Base-by-base conservation (phyloP, 139 green algal species). In the Yamagishiella unicocca region DNA sequence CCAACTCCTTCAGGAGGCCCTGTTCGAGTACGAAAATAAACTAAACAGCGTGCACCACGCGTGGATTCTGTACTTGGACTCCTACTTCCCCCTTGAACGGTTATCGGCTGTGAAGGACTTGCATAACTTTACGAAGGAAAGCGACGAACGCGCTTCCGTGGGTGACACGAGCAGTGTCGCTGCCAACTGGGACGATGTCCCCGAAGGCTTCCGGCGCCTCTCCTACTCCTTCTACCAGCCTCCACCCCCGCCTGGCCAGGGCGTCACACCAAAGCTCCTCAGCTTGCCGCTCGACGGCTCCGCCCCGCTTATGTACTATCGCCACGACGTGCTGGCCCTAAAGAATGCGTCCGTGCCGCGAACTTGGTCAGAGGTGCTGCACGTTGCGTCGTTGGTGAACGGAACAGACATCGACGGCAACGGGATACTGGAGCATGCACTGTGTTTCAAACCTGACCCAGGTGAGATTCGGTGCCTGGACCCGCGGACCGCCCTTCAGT, bases 321-420 rank as follows among this genome's bases (percentile, higher is more conserved):
- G 83, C 2, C 88, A 31, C 5, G 88, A 91, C 27, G 29, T 83
- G 25, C 58, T 91, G 3, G 53, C 38, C 9, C 5, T 2, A 12
- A 21, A 53, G 5, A 76, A 77, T 55, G 19, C 85, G 25, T 27
- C 38, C 2, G 58, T 29, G 33, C 88, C 88, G 0, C 27, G 45
- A 14, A 89, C 88, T 14, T 91, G 88, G 88, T 43, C 35, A 33
- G 82, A 91, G 81, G 82, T 86, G 33, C 55, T 91, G 61, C 5
- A 81, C 29, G 33, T 83, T n/a, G 82, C 88, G 19, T 1, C 33
- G 33, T 24, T 12, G 19, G 40, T 89, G n/a, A 91, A 89, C 64
- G 62, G 62, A 27, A 91, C 82, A 2, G 73, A 89, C 40, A 25
- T 87, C 14, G 42, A 87, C 31, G 72, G 14, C 4, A 82, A 89